phyloP scores from a whole-genome alignment of 2,329 filamentous ascomycete genomes.

The Pseudocercospora macadamiae region DNA sequence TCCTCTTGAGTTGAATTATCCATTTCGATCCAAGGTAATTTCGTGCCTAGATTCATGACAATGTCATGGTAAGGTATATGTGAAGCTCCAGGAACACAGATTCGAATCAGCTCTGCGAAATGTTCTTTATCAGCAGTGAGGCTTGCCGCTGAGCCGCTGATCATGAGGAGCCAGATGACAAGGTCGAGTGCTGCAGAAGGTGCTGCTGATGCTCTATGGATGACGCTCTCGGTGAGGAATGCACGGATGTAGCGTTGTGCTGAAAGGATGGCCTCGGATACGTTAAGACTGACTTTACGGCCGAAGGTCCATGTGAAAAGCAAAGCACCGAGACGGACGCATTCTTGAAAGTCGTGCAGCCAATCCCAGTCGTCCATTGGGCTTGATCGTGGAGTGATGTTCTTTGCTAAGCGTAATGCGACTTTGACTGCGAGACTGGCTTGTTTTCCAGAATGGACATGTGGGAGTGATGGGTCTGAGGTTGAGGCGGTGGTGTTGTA shows the following conservation, averaged over 20 bases:
- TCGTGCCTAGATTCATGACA: conserved; percentile 12
- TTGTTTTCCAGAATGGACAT: conserved; percentile 20
- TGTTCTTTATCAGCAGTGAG: conserved; percentile 6
- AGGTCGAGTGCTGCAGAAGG: conserved; percentile 12
- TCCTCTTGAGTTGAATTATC: conserved; percentile 12
- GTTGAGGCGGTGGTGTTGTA: conserved; percentile 14
- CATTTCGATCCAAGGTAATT: conserved; percentile 21
- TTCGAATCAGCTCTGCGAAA: conserved; percentile 15
- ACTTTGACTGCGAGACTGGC: conserved; percentile 20
- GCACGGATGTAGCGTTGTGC: conserved; percentile 16
- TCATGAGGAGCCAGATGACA: conserved; percentile 22
- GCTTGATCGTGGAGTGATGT: conserved; percentile 15
- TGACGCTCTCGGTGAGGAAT: conserved; percentile 10
- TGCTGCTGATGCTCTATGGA: conserved; percentile 5
- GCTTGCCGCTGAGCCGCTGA: conserved; percentile 15
- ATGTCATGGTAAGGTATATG: conserved; percentile 9
- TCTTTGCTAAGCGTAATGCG: conserved; percentile 16
- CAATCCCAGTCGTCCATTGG: conserved; percentile 13
- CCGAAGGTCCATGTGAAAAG: conserved; percentile 26
- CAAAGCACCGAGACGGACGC: conserved; percentile 14
- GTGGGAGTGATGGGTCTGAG: conserved; percentile 12
- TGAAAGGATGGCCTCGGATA: conserved; percentile 13
- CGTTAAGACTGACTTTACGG: conserved; percentile 16
- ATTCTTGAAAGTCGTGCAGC: conserved; percentile 19
- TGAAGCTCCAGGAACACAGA: conserved; percentile 4